Conservation (phyloP, 208 protist species). For the Leishmania braziliensis region DNA sequence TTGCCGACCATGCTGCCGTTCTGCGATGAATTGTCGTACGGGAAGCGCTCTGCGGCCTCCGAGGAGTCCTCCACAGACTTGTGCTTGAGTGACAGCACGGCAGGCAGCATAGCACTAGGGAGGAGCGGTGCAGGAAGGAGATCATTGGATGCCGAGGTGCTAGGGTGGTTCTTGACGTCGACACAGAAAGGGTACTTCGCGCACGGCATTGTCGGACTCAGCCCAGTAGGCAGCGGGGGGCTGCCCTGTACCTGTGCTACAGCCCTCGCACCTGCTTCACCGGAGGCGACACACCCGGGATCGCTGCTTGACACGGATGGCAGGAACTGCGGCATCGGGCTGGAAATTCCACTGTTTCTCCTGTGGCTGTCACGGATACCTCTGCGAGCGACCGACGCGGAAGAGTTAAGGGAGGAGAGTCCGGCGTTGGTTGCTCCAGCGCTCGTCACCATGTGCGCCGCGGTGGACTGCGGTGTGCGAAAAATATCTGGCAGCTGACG, state of each 20-base stretch:
- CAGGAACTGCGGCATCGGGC: background rate
- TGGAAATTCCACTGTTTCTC: background rate
- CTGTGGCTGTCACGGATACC: background rate
- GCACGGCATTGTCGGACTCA: background rate
- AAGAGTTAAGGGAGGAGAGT: background rate
- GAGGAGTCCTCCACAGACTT: background rate
- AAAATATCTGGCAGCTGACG: slow-evolving; percentile 15
- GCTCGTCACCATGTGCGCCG: background rate
- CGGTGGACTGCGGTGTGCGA: background rate
- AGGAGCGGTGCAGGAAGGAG: background rate
- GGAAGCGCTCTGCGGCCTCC: slow-evolving; percentile 8
- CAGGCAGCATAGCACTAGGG: background rate
- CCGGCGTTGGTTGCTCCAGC: background rate
- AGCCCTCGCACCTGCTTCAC: background rate
- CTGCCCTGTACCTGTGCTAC: background rate
- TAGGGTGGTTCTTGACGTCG: background rate
- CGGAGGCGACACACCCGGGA: background rate
- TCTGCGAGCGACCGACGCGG: background rate
- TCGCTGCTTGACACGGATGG: slow-evolving; percentile 3
- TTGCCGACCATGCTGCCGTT: background rate
- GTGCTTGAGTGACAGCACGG: background rate
- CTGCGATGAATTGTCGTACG: slow-evolving; percentile 22
- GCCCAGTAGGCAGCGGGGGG: background rate
- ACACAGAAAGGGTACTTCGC: background rate
- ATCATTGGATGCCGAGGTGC: background rate